These are phyloP conservation scores for Luffa aegyptiaca DNA, from an alignment of 306 rosid genomes.

Conservation along the genomic window DNA sequence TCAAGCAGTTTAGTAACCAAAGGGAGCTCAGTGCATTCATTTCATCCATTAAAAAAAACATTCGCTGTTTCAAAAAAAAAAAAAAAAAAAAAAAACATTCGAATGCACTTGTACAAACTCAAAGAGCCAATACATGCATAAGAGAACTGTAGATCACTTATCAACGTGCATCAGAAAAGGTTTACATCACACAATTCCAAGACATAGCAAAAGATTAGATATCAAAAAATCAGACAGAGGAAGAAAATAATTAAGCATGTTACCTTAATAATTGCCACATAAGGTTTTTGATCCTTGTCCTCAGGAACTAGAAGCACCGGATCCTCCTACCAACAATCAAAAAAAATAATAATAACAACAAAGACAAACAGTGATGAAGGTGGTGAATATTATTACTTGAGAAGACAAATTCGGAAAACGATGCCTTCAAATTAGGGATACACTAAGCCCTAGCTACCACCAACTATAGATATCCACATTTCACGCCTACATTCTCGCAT, in stretches of 20 bases:
- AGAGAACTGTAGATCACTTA: neutral
- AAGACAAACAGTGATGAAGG: neutral
- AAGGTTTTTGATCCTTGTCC: constrained; percentile 61
- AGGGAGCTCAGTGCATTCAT: neutral
- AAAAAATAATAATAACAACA: neutral
- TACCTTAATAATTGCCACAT: constrained; percentile 92
- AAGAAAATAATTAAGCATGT: neutral
- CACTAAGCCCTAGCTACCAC: constrained; percentile 2
- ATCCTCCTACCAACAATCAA: constrained; percentile 55
- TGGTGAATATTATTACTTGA: neutral
- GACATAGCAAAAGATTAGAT: neutral
- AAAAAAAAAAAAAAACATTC: neutral
- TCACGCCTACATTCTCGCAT: neutral
- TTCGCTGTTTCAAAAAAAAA: neutral
- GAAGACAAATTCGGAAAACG: neutral
- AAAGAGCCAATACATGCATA: neutral
- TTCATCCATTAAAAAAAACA: neutral
- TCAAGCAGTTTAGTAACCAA: neutral
- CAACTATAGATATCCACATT: neutral
- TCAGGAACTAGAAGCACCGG: constrained; percentile 83
- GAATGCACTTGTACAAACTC: neutral
- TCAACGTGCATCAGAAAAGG: neutral
- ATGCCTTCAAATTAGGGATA: neutral
- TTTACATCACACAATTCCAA: neutral
- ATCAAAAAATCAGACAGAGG: too few species aligned